Conservation (phyloP, 78 protist genomes). For the Chrysochromulina tobinii region DNA sequence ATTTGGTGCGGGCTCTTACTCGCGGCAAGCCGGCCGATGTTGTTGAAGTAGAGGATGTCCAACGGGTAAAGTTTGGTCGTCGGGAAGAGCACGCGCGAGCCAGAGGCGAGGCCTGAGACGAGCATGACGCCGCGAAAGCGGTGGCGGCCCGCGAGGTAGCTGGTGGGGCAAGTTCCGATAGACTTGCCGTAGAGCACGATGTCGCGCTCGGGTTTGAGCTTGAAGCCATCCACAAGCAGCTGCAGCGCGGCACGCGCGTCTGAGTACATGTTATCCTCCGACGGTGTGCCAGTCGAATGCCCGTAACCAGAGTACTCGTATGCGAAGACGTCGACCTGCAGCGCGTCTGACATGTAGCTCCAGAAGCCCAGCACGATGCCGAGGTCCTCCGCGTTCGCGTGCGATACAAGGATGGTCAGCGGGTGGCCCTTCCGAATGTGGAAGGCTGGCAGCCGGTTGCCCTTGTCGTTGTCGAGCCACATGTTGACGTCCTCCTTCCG, state of each 20-base stretch:
- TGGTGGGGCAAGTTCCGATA: background rate
- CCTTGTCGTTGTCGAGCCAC: background rate
- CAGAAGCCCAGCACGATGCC: background rate
- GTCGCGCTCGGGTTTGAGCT: slow-evolving; percentile 23
- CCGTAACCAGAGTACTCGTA: slow-evolving; percentile 26
- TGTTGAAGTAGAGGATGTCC: background rate
- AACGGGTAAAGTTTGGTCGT: background rate
- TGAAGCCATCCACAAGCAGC: background rate
- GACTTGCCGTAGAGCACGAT: slow-evolving; percentile 4
- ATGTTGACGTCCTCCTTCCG: background rate
- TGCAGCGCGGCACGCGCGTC: background rate
- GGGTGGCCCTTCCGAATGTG: background rate
- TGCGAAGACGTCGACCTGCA: background rate
- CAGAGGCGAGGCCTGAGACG: background rate
- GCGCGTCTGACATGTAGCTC: background rate
- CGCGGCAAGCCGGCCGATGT: background rate
- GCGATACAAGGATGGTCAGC: background rate
- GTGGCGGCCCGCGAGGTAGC: background rate
- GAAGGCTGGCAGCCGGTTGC: background rate
- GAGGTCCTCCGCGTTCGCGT: slow-evolving; percentile 12
- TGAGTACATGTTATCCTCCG: background rate
- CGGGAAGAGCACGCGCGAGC: slow-evolving; percentile 20
- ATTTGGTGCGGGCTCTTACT: background rate
- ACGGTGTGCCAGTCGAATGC: background rate
- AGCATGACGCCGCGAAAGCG: background rate